These are phyloP conservation scores for Phycomyces nitens DNA, from an alignment of 192 early-diverging fungal genomes.

Conservation along the genomic window DNA sequence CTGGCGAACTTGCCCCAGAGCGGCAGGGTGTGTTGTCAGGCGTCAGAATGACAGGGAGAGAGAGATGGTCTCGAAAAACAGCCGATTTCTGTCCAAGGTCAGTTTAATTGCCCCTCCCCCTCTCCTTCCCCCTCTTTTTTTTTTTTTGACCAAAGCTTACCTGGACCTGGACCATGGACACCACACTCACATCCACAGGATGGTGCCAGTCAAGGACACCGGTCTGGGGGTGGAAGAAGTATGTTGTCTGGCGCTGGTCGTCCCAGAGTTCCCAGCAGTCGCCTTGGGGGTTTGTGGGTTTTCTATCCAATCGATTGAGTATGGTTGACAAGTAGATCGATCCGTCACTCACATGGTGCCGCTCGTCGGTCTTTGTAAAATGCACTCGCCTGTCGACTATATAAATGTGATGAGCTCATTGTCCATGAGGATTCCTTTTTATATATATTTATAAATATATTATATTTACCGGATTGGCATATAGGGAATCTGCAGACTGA, in stretches of 20 bases:
- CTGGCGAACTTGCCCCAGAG: neutral
- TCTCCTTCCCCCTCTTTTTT: too few relatives aligned
- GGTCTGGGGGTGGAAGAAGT: slow-evolving; percentile 89
- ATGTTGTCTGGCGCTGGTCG: slow-evolving; percentile 78
- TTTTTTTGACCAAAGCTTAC: slow-evolving; percentile 36
- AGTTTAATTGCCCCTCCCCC: too few relatives aligned
- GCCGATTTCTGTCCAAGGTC: slow-evolving; percentile 4
- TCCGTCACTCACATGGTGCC: slow-evolving; percentile 59
- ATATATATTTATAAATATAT: too few relatives aligned
- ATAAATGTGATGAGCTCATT: slow-evolving; percentile 2
- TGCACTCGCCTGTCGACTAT: slow-evolving; percentile 81
- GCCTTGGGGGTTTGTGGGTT: slow-evolving; percentile 64
- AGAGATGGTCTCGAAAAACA: slow-evolving; percentile 1
- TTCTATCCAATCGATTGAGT: slow-evolving; percentile 41
- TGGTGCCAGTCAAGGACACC: slow-evolving; percentile 85
- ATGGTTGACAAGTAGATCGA: slow-evolving; percentile 6
- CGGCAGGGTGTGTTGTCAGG: slow-evolving; percentile 8
- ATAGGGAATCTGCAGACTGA: slow-evolving; percentile 60
- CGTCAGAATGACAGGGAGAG: slow-evolving; percentile 50
- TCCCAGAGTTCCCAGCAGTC: slow-evolving; percentile 99
- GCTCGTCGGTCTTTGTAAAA: slow-evolving; percentile 57
- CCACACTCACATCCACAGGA: slow-evolving; percentile 67
- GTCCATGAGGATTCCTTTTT: slow-evolving; percentile 1
- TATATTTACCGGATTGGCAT: slow-evolving; percentile 71
- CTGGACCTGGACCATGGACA: slow-evolving; percentile 69